phyloP scores from a whole-genome alignment of 176 grass and related monocot genomes.

The Lolium multiflorum region DNA sequence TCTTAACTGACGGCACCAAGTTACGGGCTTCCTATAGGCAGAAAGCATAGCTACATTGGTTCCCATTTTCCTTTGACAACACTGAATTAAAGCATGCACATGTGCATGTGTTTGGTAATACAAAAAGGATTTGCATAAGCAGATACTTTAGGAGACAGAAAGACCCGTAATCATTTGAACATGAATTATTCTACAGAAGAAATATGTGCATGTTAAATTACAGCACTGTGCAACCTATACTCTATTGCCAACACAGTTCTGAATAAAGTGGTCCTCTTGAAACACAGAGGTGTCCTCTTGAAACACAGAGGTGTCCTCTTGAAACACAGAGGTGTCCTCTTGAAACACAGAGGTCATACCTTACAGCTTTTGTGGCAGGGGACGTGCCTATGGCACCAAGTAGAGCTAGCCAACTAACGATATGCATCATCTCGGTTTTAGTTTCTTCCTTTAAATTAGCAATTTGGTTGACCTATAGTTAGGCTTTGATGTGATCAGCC shows the following conservation, averaged over 20 bases:
- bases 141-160: background rate
- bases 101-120: background rate
- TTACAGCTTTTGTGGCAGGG: background rate
- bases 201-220: background rate
- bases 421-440: conserved; percentile 20
- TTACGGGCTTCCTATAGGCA: background rate
- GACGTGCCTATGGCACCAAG: background rate
- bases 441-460: background rate
- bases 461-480: background rate
- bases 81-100: background rate
- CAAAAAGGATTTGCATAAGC: background rate
- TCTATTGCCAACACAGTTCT: background rate
- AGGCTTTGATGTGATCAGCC: background rate
- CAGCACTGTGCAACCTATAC: background rate
- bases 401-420: background rate
- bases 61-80: conserved; percentile 1
- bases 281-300: background rate
- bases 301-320: background rate
- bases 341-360: background rate
- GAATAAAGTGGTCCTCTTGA: background rate
- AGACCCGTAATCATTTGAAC: background rate
- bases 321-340: background rate
- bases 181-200: background rate
- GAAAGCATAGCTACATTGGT: background rate
- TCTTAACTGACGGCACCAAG: background rate